Percentiles rank a stretch among this genome's conserved stretches.
These are phyloP conservation scores for Fusarium buharicum DNA, from an alignment of 2,329 filamentous ascomycete species.

Conservation along the genomic window DNA sequence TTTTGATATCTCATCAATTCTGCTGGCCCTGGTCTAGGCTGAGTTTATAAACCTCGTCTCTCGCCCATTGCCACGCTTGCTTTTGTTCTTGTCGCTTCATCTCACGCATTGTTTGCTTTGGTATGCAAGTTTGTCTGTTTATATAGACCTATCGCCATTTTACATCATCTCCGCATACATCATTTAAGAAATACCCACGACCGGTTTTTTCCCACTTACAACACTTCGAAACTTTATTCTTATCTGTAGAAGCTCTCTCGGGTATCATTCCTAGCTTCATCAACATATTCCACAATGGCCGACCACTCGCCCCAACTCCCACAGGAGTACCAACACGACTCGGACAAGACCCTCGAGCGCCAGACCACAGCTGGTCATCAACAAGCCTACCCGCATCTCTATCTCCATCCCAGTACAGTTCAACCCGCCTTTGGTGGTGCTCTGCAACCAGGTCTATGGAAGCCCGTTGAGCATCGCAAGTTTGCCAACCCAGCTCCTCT, in stretches of 20 bases:
- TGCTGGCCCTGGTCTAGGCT: constrained; percentile 23
- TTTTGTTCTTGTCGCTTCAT: constrained; percentile 3
- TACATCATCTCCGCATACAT: not conserved
- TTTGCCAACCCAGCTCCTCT: constrained; percentile 83
- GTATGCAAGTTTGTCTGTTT: not conserved
- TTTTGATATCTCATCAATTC: constrained; percentile 25
- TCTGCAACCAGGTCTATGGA: constrained; percentile 76
- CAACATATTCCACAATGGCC: constrained; percentile 29
- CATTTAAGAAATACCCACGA: too few species aligned
- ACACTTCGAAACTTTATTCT: too few species aligned
- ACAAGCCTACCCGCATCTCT: constrained; percentile 43
- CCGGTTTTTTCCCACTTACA: not conserved
- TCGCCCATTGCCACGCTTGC: constrained; percentile 21
- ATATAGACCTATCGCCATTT: constrained; percentile 4
- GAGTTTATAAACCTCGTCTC: constrained; percentile 42
- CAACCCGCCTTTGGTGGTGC: constrained; percentile 72
- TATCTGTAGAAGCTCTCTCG: too few species aligned
- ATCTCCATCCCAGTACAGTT: constrained; percentile 42
- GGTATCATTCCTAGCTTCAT: not conserved
- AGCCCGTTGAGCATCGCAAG: constrained; percentile 72
- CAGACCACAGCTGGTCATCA: constrained; percentile 28
- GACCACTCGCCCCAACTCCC: constrained; percentile 25
- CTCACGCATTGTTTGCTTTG: not conserved
- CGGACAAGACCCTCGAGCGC: constrained; percentile 43
- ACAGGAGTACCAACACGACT: constrained; percentile 36